Evolutionary conservation across 768 basidiomycete species (phyloP).

Genomic region (Suillus luteus): DNA sequence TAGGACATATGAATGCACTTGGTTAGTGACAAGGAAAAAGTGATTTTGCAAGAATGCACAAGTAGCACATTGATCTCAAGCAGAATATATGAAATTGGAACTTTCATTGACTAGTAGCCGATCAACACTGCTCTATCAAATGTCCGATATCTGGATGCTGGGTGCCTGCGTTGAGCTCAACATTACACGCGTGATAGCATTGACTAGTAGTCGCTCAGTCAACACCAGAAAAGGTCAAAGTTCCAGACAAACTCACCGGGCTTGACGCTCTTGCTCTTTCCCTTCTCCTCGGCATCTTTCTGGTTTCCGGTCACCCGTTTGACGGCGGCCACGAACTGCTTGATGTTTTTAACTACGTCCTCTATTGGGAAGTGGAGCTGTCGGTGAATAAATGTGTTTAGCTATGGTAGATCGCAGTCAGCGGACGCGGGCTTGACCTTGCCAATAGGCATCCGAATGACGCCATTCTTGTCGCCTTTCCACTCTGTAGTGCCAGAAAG

Average conservation of each 20-base stretch:
- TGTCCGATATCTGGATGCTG: conserved; percentile 85
- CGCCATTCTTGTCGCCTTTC: conserved; percentile 87
- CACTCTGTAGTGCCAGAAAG: conserved; percentile 87
- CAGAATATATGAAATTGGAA: background rate
- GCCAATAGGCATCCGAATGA: conserved; percentile 80
- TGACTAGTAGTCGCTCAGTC: conserved; percentile 46
- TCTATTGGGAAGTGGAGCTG: conserved; percentile 75
- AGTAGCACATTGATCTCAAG: conserved; percentile 2
- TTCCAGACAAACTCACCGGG: conserved; percentile 36
- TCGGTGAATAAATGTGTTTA: conserved; percentile 12
- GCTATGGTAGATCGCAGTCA: background rate
- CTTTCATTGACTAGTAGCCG: conserved; percentile 2
- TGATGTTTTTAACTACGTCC: conserved; percentile 78
- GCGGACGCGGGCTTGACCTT: conserved; percentile 45
- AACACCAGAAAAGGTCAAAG: conserved; percentile 4
- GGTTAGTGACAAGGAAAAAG: background rate
- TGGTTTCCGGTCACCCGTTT: conserved; percentile 74
- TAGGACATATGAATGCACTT: background rate
- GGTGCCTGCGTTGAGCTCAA: conserved; percentile 87
- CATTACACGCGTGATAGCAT: conserved; percentile 76
- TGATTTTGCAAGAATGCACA: background rate
- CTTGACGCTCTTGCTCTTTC: conserved; percentile 42
- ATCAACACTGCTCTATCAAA: conserved; percentile 38
- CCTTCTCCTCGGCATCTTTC: conserved; percentile 47
- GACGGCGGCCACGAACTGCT: conserved; percentile 72